Evolutionary conservation across 768 basidiomycete genomes (phyloP).

Genomic region (Russula foetens): DNA sequence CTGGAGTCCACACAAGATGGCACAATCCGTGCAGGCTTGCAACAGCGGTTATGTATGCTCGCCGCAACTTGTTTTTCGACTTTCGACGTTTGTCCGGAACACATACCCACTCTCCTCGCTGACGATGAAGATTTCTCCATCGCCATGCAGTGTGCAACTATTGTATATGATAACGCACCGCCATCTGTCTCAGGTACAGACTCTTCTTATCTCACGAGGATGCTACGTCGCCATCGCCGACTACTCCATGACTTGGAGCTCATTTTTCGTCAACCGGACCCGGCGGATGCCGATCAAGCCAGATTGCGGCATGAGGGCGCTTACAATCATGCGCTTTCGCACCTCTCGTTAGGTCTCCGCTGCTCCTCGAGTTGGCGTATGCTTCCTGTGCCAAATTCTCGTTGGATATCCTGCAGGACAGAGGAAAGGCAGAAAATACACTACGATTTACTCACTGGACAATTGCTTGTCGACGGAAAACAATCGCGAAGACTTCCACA

Average conservation of each 20-base stretch:
- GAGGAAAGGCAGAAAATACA: constrained; percentile 22
- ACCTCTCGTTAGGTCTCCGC: background rate
- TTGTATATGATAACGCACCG: constrained; percentile 6
- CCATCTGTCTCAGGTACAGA: background rate
- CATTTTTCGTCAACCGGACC: background rate
- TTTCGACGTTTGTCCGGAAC: background rate
- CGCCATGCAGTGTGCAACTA: constrained; percentile 4
- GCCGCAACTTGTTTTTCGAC: constrained; percentile 10
- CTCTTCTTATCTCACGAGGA: background rate
- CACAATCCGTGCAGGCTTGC: background rate
- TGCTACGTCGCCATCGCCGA: constrained; percentile 2
- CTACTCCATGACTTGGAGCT: background rate
- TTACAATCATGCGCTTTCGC: background rate
- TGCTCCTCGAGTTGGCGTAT: background rate
- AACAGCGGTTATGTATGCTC: constrained; percentile 1
- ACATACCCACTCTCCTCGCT: background rate
- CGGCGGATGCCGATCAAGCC: background rate
- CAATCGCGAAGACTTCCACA: constrained; percentile 33
- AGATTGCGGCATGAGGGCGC: background rate
- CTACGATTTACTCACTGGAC: constrained; percentile 36
- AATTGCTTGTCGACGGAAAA: constrained; percentile 35
- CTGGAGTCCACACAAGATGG: background rate
- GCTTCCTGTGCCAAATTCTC: background rate
- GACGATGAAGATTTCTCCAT: constrained; percentile 2
- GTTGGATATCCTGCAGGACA: background rate